Base-by-base conservation (phyloP, 2,329 filamentous ascomycete genomes). In the Xylaria multiplex region DNA sequence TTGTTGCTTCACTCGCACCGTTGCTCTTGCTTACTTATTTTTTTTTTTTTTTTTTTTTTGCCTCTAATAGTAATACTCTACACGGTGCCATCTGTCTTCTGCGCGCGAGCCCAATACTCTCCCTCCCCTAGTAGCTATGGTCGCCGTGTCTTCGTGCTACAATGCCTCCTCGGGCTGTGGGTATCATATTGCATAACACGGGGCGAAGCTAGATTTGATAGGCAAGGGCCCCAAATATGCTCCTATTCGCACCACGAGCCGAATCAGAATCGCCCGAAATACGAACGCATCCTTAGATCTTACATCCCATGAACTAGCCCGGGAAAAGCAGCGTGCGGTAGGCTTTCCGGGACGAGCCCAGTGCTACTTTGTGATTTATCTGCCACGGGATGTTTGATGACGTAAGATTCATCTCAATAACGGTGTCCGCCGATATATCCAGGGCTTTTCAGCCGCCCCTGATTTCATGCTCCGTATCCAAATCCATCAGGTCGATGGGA, bases 401-500 rank as follows among this genome's bases (percentile, higher is more conserved):
- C 16, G 19, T 24, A 48, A 46, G 35, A 24, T n/a, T 46, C 46
- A 54, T 37, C 27, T 30, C 30, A 19, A 40, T 5, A 30, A 54
- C n/a, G n/a, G 2, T 50, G 16, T 37, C 35, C 16, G 5, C n/a
- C n/a, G 24, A 40, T 27, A 46, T 56, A 13, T 19, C 55, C n/a
- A 14, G 24, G n/a, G 55, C 40, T 52, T 59, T 57, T 66, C 27
- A 70, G 35, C 53, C 59, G 11, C 40, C 24, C 32, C 35, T 43
- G 3, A 11, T 32, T 27, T 56, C 59, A 43, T 60, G 50, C 22
- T 69, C 67, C 27, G 64, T 54, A 7, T 82, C 81, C 73, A 82
- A 78, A 54, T 83, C 78, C 76, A 80, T 79, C 22, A 75, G 63
- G 61, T 75, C 75, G 49, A 72, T 71, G 22, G 67, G 68, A 9